phyloP scores from a whole-genome alignment of 176 grass and related monocot genomes.

The Zoysia pacifica region DNA sequence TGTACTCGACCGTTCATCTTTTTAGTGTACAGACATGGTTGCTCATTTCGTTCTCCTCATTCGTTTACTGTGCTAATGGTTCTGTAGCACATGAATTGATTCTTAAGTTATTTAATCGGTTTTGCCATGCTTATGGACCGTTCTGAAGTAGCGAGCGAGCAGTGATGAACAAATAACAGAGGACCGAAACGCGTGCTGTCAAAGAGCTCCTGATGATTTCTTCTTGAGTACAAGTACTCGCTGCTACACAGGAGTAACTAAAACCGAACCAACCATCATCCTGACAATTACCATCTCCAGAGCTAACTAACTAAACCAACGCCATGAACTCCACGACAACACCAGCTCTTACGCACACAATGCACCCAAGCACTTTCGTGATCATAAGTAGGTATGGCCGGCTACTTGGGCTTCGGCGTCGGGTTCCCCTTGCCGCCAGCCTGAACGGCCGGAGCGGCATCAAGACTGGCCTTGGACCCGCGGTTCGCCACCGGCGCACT shows the following conservation, averaged over 20 bases:
- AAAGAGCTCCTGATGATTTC: conserved; percentile 9
- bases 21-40: neutral
- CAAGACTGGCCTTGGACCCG: no score
- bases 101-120: neutral
- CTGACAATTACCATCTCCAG: neutral
- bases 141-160: neutral
- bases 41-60: neutral
- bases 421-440: conserved; percentile 25
- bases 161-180: neutral
- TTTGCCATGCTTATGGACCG: neutral
- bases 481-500: conserved; percentile 1
- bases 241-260: neutral
- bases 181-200: neutral
- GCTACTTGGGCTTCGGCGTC: conserved; percentile 18
- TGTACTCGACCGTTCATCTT: no score
- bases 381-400: neutral
- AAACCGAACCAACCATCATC: neutral
- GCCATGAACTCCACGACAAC: neutral
- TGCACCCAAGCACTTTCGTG: neutral
- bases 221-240: neutral
- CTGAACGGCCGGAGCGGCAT: no score
- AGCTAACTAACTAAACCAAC: conserved; percentile 23
- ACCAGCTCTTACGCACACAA: neutral
- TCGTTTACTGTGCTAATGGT: neutral
- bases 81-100: neutral